Evolutionary conservation across 129 eudicot genomes (phyloP).

Genomic region (Flaveria robusta): DNA sequence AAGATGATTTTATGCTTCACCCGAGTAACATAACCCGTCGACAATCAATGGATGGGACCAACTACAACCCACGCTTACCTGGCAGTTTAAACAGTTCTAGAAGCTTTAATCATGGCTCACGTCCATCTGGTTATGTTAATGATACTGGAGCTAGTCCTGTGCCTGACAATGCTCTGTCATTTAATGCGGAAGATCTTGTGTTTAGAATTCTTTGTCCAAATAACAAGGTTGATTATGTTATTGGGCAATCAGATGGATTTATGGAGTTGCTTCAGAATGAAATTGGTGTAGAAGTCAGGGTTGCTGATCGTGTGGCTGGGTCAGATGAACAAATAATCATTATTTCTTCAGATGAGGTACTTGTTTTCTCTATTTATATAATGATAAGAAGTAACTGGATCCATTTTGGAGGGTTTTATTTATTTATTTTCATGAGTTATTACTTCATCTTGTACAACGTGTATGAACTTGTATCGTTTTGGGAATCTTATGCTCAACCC

Average conservation of each 20-base stretch:
- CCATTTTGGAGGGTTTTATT: not conserved
- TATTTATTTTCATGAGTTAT: not conserved
- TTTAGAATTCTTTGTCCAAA: conserved; percentile 92
- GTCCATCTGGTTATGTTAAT: conserved; percentile 46
- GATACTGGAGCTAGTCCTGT: conserved; percentile 56
- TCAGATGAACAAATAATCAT: conserved; percentile 78
- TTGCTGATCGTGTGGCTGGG: conserved; percentile 69
- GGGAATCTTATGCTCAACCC: conserved; percentile 7
- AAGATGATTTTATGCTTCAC: conserved; percentile 72
- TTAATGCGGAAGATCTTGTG: conserved; percentile 67
- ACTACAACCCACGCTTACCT: conserved; percentile 59
- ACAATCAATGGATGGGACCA: conserved; percentile 56
- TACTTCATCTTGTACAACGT: conserved; percentile 18
- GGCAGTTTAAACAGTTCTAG: conserved; percentile 48
- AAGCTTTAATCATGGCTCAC: conserved; percentile 63
- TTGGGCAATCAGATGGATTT: conserved; percentile 90
- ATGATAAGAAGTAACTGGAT: conserved; percentile 4
- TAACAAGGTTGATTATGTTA: conserved; percentile 69
- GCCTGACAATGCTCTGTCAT: conserved; percentile 55
- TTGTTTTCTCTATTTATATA: conserved; percentile 26
- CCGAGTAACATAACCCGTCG: conserved; percentile 53
- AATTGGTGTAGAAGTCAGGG: conserved; percentile 85
- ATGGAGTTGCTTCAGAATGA: conserved; percentile 90
- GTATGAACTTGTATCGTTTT: conserved; percentile 7
- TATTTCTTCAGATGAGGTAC: conserved; percentile 91